phyloP scores from a whole-genome alignment of 805 yeast genomes.

The Schwanniomyces polymorphus region DNA sequence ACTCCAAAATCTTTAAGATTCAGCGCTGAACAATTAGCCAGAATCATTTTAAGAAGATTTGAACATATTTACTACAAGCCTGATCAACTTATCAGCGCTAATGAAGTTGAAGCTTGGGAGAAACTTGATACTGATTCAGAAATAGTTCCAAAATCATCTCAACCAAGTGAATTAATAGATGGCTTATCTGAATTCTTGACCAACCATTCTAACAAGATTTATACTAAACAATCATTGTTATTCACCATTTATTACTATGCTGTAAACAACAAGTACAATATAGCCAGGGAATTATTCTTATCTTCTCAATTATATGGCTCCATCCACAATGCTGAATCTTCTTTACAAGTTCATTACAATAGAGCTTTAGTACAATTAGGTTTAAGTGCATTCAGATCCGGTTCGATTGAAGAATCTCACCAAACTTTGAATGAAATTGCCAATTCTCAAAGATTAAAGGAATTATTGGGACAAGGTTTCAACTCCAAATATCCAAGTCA shows the following conservation, averaged over 20 bases:
- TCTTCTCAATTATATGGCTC: conserved; percentile 81
- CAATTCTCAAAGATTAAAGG: conserved; percentile 82
- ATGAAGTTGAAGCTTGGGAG: conserved; percentile 79
- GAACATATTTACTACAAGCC: conserved; percentile 96
- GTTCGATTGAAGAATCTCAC: conserved; percentile 82
- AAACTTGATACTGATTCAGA: conserved; percentile 30
- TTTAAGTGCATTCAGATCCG: conserved; percentile 89
- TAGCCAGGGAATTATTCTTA: conserved; percentile 86
- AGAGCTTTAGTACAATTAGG: conserved; percentile 96
- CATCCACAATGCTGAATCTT: conserved; percentile 81
- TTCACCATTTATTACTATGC: conserved; percentile 90
- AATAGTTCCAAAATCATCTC: conserved; percentile 31
- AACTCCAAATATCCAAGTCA: conserved; percentile 63
- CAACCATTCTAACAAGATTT: conserved; percentile 63
- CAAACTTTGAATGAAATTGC: conserved; percentile 86
- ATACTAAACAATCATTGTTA: conserved; percentile 81
- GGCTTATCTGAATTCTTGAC: conserved; percentile 64
- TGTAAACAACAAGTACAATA: conserved; percentile 76
- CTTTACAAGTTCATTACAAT: conserved; percentile 89
- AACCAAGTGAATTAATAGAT: conserved; percentile 54
- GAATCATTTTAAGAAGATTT: conserved; percentile 79
- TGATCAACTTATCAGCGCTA: conserved; percentile 61
- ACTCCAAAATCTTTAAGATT: conserved; percentile 43
- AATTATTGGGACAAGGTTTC: conserved; percentile 89
- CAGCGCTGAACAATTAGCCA: conserved; percentile 60